These are phyloP conservation scores for Astraeus odoratus DNA, from an alignment of 768 basidiomycete genomes.

Conservation along the genomic window DNA sequence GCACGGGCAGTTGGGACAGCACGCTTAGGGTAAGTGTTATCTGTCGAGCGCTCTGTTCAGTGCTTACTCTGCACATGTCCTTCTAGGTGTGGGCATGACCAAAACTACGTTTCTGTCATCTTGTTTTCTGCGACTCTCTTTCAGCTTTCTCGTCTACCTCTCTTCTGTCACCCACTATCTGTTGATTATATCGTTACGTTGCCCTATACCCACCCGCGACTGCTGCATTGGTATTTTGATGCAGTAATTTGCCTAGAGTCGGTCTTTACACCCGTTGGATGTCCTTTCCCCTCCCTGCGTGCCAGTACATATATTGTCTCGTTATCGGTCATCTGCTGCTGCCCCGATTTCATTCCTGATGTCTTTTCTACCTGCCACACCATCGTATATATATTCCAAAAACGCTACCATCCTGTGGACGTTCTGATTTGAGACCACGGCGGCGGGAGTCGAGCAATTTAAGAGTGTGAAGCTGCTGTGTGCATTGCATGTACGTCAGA, in stretches of 20 bases:
- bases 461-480: too few species aligned
- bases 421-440: too few species aligned
- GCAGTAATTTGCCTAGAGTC: constrained; percentile 52
- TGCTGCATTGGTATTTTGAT: constrained; percentile 23
- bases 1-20: constrained; percentile 98
- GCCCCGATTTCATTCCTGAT: constrained; percentile 28
- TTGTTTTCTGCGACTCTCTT: constrained; percentile 20
- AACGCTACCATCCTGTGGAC: constrained; percentile 23
- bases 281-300: constrained; percentile 31
- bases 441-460: too few species aligned
- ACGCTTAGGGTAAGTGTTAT: constrained; percentile 81
- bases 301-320: constrained; percentile 33
- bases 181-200: constrained; percentile 49
- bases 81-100: constrained; percentile 79
- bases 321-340: constrained; percentile 25
- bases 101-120: constrained; percentile 16
- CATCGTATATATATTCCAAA: constrained; percentile 42
- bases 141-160: constrained; percentile 10
- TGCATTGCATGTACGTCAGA: neutral
- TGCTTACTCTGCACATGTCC: constrained; percentile 9
- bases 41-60: constrained; percentile 1
- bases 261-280: constrained; percentile 48
- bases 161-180: constrained; percentile 23
- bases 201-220: constrained; percentile 46
- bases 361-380: constrained; percentile 30